These are phyloP conservation scores for Elaeagnus macrophylla DNA, from an alignment of 306 rosid species.

Conservation along the genomic window DNA sequence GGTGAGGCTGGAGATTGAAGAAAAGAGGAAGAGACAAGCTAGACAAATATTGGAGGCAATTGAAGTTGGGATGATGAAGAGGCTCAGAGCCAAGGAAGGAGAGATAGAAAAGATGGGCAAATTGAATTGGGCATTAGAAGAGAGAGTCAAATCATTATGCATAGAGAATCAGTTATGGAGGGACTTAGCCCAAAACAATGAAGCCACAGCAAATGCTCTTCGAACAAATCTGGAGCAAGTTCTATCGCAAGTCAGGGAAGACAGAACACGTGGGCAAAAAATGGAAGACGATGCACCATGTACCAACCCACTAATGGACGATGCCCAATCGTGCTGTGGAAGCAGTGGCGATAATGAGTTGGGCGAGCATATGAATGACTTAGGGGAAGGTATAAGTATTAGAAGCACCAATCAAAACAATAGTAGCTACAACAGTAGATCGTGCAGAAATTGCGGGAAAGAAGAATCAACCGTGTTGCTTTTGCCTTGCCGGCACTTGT, in stretches of 20 bases:
- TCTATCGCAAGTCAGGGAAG: constrained; percentile 30
- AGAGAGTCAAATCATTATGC: constrained; percentile 44
- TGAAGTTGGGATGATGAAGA: constrained; percentile 49
- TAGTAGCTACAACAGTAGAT: constrained; percentile 4
- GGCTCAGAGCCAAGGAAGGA: constrained; percentile 52
- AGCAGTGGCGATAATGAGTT: constrained; percentile 26
- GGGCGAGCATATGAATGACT: too few relatives aligned
- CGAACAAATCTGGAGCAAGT: constrained; percentile 57
- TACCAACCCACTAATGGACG: constrained; percentile 21
- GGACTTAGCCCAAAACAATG: constrained; percentile 72
- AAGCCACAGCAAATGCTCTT: constrained; percentile 71
- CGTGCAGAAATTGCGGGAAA: constrained; percentile 66
- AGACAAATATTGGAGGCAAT: constrained; percentile 48
- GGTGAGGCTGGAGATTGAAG: constrained; percentile 61
- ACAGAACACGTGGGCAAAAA: constrained; percentile 5
- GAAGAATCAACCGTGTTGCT: constrained; percentile 80
- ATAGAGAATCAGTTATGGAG: constrained; percentile 85
- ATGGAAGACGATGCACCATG: neutral
- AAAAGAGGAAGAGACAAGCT: constrained; percentile 61
- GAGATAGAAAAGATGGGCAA: constrained; percentile 70
- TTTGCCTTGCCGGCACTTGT: constrained; percentile 85
- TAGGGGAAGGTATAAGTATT: too few relatives aligned
- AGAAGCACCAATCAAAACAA: neutral
- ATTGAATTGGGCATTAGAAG: constrained; percentile 72
- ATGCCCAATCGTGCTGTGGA: constrained; percentile 59